These are phyloP conservation scores for Coniochaeta hoffmannii DNA, from an alignment of 2,329 filamentous ascomycete genomes.

Conservation along the genomic window DNA sequence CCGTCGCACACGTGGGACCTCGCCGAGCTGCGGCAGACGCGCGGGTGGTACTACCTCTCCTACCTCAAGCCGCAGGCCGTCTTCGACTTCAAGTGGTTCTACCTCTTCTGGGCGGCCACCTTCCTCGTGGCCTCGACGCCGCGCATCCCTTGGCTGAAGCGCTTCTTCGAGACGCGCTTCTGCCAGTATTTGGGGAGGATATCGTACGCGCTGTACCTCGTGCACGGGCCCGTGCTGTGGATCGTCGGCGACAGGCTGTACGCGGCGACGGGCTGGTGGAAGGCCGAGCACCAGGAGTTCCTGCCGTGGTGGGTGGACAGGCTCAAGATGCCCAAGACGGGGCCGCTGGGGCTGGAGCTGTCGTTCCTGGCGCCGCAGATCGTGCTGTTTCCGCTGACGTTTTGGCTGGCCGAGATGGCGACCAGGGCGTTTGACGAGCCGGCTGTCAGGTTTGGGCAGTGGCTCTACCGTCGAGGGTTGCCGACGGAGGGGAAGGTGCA, in stretches of 20 bases:
- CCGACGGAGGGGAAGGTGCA: constrained; percentile 10
- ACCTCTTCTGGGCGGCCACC: constrained; percentile 52
- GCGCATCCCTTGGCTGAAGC: constrained; percentile 45
- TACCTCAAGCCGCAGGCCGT: constrained; percentile 55
- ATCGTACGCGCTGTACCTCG: constrained; percentile 53
- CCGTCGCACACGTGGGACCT: constrained; percentile 42
- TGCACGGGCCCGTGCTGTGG: constrained; percentile 55
- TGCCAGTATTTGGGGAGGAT: constrained; percentile 54
- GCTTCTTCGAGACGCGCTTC: constrained; percentile 48
- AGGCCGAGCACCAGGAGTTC: constrained; percentile 35
- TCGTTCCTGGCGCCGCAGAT: constrained; percentile 52
- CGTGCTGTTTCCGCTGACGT: constrained; percentile 48
- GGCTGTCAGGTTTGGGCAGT: constrained; percentile 49
- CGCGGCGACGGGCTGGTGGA: constrained; percentile 47
- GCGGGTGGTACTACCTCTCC: constrained; percentile 53
- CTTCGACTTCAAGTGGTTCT: constrained; percentile 59
- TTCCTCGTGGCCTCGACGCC: constrained; percentile 47
- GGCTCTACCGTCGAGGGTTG: constrained; percentile 45
- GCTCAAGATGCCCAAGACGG: constrained; percentile 43
- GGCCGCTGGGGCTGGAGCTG: constrained; percentile 52
- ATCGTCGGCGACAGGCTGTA: constrained; percentile 55
- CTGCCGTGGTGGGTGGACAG: constrained; percentile 50
- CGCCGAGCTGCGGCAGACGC: constrained; percentile 38
- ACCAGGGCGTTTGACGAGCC: constrained; percentile 51
- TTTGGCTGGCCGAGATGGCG: constrained; percentile 48